These are phyloP conservation scores for Penicillium herquei DNA, from an alignment of 495 filamentous ascomycete genomes.

Conservation along the genomic window DNA sequence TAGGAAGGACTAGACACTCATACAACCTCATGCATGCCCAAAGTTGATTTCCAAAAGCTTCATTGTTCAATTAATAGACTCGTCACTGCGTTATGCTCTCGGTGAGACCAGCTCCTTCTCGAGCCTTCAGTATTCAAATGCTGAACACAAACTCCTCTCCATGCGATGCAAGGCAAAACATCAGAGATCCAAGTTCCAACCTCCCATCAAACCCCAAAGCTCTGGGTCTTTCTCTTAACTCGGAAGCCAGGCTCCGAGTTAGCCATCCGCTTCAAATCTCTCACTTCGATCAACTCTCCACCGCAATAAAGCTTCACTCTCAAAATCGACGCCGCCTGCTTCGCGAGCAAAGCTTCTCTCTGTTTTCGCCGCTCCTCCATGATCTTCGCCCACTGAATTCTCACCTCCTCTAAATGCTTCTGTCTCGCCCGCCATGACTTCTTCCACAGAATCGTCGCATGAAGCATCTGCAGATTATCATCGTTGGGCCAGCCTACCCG, in stretches of 20 bases:
- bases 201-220: neutral
- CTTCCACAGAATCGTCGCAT: constrained; percentile 26
- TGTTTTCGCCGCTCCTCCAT: constrained; percentile 28
- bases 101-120: neutral
- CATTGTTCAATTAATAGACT: too few species aligned
- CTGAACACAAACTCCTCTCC: neutral
- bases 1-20: too few species aligned
- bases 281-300: constrained; percentile 15
- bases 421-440: constrained; percentile 13
- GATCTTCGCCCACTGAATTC: constrained; percentile 25
- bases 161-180: neutral
- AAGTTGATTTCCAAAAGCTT: too few species aligned
- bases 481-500: constrained; percentile 20
- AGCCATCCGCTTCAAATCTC: constrained; percentile 9
- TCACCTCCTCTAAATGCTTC: constrained; percentile 13
- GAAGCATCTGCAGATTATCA: constrained; percentile 16
- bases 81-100: too few species aligned
- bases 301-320: constrained; percentile 21
- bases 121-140: neutral
- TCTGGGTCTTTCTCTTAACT: constrained; percentile 8
- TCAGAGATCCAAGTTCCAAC: neutral
- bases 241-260: neutral
- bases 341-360: constrained; percentile 11
- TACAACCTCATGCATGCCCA: too few species aligned
- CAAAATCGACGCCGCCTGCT: constrained; percentile 9